A percentile compares a stretch with the other conserved stretches of the same genome.
Evolutionary conservation across 768 basidiomycete species (phyloP).

Genomic region (Zangia roseola): DNA sequence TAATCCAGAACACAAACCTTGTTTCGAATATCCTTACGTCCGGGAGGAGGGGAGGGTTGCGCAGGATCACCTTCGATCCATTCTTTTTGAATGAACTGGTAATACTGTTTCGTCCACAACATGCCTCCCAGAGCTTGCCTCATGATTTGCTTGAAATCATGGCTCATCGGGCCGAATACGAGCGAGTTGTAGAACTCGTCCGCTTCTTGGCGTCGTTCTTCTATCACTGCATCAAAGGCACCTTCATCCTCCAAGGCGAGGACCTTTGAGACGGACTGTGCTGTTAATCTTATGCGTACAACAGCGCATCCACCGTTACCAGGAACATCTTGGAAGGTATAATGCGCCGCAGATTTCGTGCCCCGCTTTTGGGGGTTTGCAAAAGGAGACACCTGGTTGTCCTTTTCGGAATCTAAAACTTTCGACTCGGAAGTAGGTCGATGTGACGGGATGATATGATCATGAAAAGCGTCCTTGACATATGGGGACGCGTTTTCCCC

Average conservation of each 20-base stretch:
- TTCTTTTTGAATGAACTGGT: conserved; percentile 93
- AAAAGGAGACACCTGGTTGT: conserved; percentile 36
- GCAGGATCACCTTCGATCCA: conserved; percentile 96
- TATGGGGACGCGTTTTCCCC: conserved; percentile 80
- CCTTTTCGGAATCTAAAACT: conserved; percentile 2
- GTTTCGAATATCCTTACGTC: conserved; percentile 83
- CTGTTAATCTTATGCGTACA: conserved; percentile 90
- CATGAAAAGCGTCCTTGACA: conserved; percentile 98
- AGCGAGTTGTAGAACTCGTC: conserved; percentile 93
- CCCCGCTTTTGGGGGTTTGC: conserved; percentile 86
- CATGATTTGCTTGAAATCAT: conserved; percentile 95
- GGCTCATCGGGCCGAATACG: conserved; percentile 79
- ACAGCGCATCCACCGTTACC: conserved; percentile 92
- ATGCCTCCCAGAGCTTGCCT: conserved; percentile 94
- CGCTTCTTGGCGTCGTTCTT: conserved; percentile 88
- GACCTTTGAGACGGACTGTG: conserved; percentile 70
- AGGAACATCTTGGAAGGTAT: conserved; percentile 82
- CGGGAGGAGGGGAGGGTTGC: conserved; percentile 91
- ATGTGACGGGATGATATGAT: conserved; percentile 90
- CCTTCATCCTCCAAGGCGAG: conserved; percentile 83
- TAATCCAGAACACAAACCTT: conserved; percentile 44
- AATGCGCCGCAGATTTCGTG: conserved; percentile 94
- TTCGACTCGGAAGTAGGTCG: conserved; percentile 51
- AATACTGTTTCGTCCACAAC: conserved; percentile 99
- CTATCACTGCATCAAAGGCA: conserved; percentile 83